Percentiles rank a stretch among this genome's conserved stretches.
Evolutionary conservation across 768 basidiomycete genomes (phyloP).

Genomic region (Boletus vinaceobasis): DNA sequence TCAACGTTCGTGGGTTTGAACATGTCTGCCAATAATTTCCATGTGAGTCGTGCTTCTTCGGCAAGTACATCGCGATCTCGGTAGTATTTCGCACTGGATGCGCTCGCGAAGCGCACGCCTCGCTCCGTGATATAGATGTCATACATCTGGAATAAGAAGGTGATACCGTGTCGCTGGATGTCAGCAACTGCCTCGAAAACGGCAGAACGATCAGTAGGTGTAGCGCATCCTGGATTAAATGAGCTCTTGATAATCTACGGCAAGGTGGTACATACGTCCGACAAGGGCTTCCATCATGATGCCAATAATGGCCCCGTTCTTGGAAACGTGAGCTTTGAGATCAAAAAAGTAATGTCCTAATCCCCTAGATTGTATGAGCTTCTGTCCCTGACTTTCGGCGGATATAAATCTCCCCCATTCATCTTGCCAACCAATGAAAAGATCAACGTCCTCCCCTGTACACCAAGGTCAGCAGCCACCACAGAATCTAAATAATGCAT

Average conservation of each 20-base stretch:
- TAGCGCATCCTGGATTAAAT: conserved; percentile 19
- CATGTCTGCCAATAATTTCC: conserved; percentile 17
- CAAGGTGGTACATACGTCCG: conserved; percentile 21
- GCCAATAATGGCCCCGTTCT: conserved; percentile 29
- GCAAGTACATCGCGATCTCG: conserved; percentile 27
- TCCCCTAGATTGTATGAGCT: conserved; percentile 27
- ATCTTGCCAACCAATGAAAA: conserved; percentile 28
- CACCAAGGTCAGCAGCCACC: background rate
- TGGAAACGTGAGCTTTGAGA: conserved; percentile 28
- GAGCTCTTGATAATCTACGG: background rate
- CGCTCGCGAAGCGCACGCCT: conserved; percentile 28
- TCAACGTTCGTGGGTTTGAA: conserved; percentile 16
- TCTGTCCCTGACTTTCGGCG: conserved; percentile 28
- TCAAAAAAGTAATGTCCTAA: conserved; percentile 30
- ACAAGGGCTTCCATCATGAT: conserved; percentile 30
- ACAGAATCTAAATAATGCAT: background rate
- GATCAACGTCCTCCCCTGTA: conserved; percentile 27
- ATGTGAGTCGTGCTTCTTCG: conserved; percentile 11
- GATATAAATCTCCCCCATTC: conserved; percentile 23
- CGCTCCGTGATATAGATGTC: conserved; percentile 30
- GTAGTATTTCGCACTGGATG: conserved; percentile 16
- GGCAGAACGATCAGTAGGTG: conserved; percentile 23
- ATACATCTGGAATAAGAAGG: conserved; percentile 12
- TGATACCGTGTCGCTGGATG: conserved; percentile 29
- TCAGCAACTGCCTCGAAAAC: conserved; percentile 31